Evolutionary conservation across 345 rosid genomes (phyloP).

Genomic region (Populus nigra): DNA sequence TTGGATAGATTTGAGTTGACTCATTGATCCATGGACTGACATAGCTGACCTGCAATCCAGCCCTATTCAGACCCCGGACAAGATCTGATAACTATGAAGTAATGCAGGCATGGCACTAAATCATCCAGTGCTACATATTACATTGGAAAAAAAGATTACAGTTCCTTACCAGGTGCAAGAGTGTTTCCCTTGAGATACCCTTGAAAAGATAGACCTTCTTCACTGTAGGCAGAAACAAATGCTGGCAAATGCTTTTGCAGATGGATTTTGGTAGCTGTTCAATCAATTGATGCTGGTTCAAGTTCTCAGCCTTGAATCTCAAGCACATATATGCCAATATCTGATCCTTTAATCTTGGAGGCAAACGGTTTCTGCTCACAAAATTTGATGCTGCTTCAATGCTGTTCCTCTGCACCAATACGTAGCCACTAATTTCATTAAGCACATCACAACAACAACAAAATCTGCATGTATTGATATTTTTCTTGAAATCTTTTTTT

Average conservation of each 20-base stretch:
- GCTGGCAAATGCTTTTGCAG: conserved; percentile 78
- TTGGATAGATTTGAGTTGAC: no score
- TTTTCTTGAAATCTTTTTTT: no score
- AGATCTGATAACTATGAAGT: no score
- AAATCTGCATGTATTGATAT: no score
- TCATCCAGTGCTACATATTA: no score
- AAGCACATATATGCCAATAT: conserved; percentile 91
- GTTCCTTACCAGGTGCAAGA: conserved; percentile 55
- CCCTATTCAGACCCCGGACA: no score
- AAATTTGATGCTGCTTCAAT: conserved; percentile 78
- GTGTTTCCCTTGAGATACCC: conserved; percentile 57
- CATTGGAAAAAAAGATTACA: background rate
- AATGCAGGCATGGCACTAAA: no score
- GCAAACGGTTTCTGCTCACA: conserved; percentile 69
- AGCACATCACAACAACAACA: no score
- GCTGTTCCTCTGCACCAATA: conserved; percentile 70
- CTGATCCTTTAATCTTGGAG: conserved; percentile 70
- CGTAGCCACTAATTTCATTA: no score
- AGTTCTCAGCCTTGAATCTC: conserved; percentile 86
- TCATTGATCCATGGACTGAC: no score
- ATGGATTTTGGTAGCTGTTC: conserved; percentile 92
- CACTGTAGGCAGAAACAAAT: conserved; percentile 71
- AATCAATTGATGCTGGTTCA: conserved; percentile 75
- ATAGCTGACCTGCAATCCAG: no score
- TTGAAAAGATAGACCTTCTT: conserved; percentile 74